These are phyloP conservation scores for Sabuloglossum arenarium DNA, from an alignment of 495 filamentous ascomycete genomes.

Conservation along the genomic window DNA sequence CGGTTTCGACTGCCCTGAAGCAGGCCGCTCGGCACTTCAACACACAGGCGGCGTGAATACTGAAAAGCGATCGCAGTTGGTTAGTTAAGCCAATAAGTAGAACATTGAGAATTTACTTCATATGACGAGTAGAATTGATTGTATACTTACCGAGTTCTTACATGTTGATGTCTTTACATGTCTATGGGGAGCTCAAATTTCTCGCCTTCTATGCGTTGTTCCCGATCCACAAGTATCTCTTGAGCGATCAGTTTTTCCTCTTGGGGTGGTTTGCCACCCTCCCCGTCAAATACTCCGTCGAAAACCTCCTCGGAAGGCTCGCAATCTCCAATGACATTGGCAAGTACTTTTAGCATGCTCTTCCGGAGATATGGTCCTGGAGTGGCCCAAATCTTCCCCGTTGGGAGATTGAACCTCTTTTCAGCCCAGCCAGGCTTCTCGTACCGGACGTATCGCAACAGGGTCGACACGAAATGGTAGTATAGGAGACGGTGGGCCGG, in stretches of 20 bases:
- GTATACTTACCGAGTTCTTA: background rate
- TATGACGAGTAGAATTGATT: background rate
- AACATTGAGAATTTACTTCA: background rate
- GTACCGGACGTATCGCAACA: background rate
- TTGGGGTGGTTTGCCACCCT: background rate
- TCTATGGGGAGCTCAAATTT: background rate
- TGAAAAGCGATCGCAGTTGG: background rate
- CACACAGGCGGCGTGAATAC: background rate
- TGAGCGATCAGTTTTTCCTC: slow-evolving; percentile 2
- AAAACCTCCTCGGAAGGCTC: background rate
- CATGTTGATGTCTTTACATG: too few species aligned
- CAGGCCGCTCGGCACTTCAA: too few species aligned
- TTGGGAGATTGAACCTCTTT: background rate
- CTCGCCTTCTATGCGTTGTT: background rate
- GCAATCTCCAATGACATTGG: too few species aligned
- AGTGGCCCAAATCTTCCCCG: background rate
- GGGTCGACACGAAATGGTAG: background rate
- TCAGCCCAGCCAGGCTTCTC: background rate
- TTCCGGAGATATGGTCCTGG: background rate
- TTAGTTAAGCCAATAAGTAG: background rate
- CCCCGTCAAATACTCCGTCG: background rate
- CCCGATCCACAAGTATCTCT: background rate
- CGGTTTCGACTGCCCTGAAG: too few species aligned
- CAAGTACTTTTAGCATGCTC: too few species aligned
- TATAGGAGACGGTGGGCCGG: background rate